phyloP scores from a whole-genome alignment of 345 rosid genomes.

The Pugionium cornutum region DNA sequence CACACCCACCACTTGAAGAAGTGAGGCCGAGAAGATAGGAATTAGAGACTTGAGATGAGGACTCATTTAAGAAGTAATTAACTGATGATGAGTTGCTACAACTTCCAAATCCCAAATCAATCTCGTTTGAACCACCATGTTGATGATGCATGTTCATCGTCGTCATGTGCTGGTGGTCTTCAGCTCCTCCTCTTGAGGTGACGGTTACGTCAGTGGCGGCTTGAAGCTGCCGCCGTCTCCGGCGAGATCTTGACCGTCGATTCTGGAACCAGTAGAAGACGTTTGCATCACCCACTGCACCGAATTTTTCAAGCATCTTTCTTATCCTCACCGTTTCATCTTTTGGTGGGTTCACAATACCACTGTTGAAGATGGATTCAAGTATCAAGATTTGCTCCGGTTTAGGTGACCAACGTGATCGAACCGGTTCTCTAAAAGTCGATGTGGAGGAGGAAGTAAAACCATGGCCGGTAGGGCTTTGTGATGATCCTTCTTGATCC shows the following conservation, averaged over 20 bases:
- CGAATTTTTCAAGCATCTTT: conserved; percentile 84
- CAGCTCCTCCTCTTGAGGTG: conserved; percentile 17
- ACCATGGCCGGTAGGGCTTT: conserved; percentile 19
- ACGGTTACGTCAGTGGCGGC: conserved; percentile 45
- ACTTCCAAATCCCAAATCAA: conserved; percentile 41
- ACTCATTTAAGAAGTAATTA: conserved; percentile 22
- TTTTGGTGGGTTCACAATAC: conserved; percentile 96
- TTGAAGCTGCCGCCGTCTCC: conserved; percentile 88
- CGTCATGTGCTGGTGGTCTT: conserved; percentile 21
- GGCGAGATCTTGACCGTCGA: conserved; percentile 90
- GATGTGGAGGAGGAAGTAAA: conserved; percentile 24
- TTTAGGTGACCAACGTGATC: conserved; percentile 98
- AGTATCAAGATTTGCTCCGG: conserved; percentile 97
- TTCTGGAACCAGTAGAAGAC: conserved; percentile 99
- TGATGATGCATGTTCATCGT: conserved; percentile 39
- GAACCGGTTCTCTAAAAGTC: conserved; percentile 65
- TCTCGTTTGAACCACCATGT: conserved; percentile 12
- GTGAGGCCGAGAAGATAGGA: conserved; percentile 19
- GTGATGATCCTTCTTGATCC: conserved; percentile 69
- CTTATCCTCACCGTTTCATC: conserved; percentile 92
- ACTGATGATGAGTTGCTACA: conserved; percentile 30
- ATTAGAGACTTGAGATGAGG: conserved; percentile 32
- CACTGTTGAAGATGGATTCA: conserved; percentile 96
- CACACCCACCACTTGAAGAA: conserved; percentile 43
- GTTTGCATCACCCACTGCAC: conserved; percentile 92